Conservation (phyloP, 306 rosid species). For the Citrullus amarus region DNA sequence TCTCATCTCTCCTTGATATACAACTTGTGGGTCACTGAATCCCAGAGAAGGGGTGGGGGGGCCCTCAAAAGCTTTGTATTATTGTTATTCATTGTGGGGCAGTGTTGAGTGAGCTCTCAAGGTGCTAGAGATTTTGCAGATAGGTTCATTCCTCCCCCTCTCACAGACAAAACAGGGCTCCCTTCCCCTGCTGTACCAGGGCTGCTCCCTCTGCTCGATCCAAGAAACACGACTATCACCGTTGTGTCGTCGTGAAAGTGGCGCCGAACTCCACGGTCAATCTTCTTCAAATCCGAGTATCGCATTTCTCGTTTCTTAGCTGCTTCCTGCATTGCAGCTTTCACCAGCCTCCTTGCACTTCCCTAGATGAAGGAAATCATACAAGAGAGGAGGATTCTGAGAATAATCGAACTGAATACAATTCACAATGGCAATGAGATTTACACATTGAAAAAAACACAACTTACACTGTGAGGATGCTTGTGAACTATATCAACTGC, state of each 20-base stretch:
- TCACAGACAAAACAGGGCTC: conserved; percentile 53
- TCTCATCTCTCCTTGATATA: conserved; percentile 14
- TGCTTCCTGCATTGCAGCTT: conserved; percentile 76
- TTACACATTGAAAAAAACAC: background rate
- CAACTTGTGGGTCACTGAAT: conserved; percentile 12
- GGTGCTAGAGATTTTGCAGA: conserved; percentile 34
- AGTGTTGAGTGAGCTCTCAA: conserved; percentile 14
- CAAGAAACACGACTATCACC: conserved; percentile 61
- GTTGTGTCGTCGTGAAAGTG: conserved; percentile 90
- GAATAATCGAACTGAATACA: background rate
- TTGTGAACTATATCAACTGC: conserved; percentile 83
- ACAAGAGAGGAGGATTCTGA: background rate
- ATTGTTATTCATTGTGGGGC: conserved; percentile 9
- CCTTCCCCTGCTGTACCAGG: conserved; percentile 25
- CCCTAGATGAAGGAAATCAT: conserved; percentile 36
- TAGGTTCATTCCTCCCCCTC: conserved; percentile 50
- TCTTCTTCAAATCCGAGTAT: conserved; percentile 83
- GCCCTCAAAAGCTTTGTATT: background rate
- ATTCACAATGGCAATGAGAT: background rate
- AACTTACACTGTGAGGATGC: conserved; percentile 69
- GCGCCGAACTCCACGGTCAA: conserved; percentile 86
- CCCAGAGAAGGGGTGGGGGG: conserved; percentile 1
- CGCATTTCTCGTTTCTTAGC: conserved; percentile 94
- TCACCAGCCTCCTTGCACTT: conserved; percentile 79
- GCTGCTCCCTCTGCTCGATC: conserved; percentile 47